A percentile compares a stretch with the other conserved stretches of the same genome.
Evolutionary conservation across 768 basidiomycete genomes (phyloP).

Genomic region (Steccherinum ochraceum): DNA sequence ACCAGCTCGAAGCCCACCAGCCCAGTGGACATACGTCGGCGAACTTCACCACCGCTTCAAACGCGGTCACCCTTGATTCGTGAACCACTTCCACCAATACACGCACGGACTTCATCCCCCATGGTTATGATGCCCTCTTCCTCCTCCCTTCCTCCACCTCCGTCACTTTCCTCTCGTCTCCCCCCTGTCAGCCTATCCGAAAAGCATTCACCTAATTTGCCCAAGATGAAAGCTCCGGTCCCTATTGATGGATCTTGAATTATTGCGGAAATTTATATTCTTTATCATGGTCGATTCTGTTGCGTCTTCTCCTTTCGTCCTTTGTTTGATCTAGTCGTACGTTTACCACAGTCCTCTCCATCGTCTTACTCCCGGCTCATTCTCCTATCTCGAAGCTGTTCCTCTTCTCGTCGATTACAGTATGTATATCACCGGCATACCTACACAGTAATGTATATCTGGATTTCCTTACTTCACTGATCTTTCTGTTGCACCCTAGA

Average conservation of each 20-base stretch:
- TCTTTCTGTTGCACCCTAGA: too few relatives aligned
- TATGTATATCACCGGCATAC: background rate
- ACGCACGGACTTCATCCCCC: background rate
- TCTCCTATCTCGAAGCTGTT: background rate
- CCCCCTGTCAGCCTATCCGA: background rate
- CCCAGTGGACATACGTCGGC: constrained; percentile 9
- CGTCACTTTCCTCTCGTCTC: background rate
- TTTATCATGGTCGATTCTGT: background rate
- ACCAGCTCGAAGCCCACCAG: constrained; percentile 10
- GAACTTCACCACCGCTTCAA: constrained; percentile 11
- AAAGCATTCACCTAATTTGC: background rate
- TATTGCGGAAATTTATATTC: background rate
- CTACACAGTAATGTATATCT: background rate
- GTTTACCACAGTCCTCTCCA: background rate
- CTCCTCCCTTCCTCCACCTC: background rate
- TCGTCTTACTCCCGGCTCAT: background rate
- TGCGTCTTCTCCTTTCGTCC: background rate
- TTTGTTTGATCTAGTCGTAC: too few relatives aligned
- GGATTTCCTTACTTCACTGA: background rate
- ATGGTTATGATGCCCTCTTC: background rate
- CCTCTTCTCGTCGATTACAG: background rate
- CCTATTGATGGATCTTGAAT: background rate
- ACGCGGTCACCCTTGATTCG: background rate
- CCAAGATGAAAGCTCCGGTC: background rate
- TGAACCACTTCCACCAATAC: background rate